Evolutionary conservation across 2,329 filamentous ascomycete species (phyloP), one percentile per base, ranked within the genome.

Genomic region (Incumbomyces delicatus): DNA sequence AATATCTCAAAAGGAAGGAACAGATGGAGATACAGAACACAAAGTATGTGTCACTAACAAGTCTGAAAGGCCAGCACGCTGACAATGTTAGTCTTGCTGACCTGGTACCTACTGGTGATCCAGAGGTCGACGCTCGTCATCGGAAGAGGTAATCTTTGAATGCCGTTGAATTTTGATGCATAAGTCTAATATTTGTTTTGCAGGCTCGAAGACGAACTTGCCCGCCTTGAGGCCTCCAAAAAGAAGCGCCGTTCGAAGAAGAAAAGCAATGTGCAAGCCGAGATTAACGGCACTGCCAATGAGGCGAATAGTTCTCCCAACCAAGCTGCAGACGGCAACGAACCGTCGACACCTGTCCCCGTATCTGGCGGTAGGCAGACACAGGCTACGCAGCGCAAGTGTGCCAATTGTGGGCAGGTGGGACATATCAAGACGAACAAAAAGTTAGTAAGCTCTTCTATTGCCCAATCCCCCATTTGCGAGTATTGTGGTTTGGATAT

Each of bases 371-470:
- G 82, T 51, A 94, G 87, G 47, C 83, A 83, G 30, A 73, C 71
- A 31, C 50, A 53, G n/a, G 73, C 73, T 37, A 82, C 79, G 10
- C 74, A 76, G 47, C 78, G 94, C 59, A 96, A 96, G 71, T 98
- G 92, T 69, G 92, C 92, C 56, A 96, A 95, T 66, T 98, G 92
- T 68, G 92, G 92, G 42, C 85, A 92, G 65, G 85, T 94, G 46
- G 92, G 92, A 29, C 92, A 98, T 62, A 98, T 98, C 73, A 95
- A 95, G 69, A 96, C 90, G 40, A 96, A 96, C 73, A 94, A 95
- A 72, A 96, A 95, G 87, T 92, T 78, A 68, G 74, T 66, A 57
- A 54, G n/a, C 17, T 29, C 35, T 44, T 27, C 22, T 27, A 27
- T 27, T 8, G 22, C 22, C 8, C 22, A 27, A 27, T 27, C 8